Evolutionary conservation across 2,329 filamentous ascomycete species (phyloP).

Genomic region (Microsporum canis): DNA sequence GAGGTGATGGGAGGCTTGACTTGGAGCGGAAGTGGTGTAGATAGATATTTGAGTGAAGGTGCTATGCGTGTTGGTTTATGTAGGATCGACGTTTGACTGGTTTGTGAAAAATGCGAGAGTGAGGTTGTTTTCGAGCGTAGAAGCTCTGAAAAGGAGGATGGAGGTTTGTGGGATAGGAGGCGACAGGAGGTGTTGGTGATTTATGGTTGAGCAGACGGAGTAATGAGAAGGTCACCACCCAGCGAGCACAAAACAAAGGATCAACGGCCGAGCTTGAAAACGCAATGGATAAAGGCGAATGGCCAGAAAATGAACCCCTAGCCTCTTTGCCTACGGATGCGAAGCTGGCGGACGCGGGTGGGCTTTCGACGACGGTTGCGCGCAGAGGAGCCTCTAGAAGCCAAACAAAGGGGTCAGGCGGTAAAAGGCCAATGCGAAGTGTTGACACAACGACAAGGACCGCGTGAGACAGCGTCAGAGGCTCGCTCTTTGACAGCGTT

Average conservation of each 20-base stretch:
- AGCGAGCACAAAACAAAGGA: neutral
- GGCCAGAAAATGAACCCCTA: neutral
- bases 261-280: neutral
- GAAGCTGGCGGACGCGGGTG: conserved; percentile 2
- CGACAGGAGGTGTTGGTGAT: conserved; percentile 9
- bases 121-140: conserved; percentile 17
- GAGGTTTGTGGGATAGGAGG: conserved; percentile 11
- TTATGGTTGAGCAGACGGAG: conserved; percentile 18
- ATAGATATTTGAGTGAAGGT: conserved; percentile 15
- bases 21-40: conserved; percentile 10
- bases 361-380: neutral
- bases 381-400: neutral
- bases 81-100: conserved; percentile 5
- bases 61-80: conserved; percentile 7
- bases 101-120: conserved; percentile 7
- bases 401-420: conserved; percentile 5
- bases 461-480: conserved; percentile 8
- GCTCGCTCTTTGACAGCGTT: neutral
- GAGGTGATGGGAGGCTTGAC: conserved; percentile 27
- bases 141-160: conserved; percentile 26
- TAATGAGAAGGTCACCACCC: conserved; percentile 6
- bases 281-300: neutral
- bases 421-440: neutral
- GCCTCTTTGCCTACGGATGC: neutral
- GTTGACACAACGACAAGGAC: neutral